phyloP scores from a whole-genome alignment of 2,329 filamentous ascomycete genomes.

The Alternaria consortialis region DNA sequence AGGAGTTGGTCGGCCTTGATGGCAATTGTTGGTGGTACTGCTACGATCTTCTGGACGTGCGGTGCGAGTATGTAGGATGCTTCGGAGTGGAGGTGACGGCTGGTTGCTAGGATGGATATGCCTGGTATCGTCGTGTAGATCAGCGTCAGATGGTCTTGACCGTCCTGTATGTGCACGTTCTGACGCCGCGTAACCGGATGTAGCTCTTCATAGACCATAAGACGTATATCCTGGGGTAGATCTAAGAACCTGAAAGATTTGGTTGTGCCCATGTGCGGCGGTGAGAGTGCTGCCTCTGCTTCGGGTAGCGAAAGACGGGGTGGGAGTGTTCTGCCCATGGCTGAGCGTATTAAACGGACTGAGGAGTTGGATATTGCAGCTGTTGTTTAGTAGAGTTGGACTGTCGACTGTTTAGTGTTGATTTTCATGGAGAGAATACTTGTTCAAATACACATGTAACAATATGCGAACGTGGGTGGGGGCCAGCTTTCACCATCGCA shows the following conservation, averaged over 20 bases:
- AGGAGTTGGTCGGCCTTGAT: neutral
- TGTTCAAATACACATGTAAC: neutral
- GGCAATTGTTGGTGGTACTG: neutral
- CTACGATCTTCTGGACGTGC: neutral
- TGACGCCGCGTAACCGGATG: neutral
- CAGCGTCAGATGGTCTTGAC: constrained; percentile 1
- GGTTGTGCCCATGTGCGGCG: fast-evolving
- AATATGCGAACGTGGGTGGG: neutral
- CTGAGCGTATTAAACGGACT: neutral
- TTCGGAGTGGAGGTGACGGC: constrained; percentile 7
- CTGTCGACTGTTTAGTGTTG: neutral
- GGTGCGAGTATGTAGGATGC: constrained; percentile 5
- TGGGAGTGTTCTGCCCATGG: neutral
- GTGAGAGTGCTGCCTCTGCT: neutral
- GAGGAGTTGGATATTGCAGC: neutral
- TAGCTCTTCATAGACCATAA: constrained; percentile 17
- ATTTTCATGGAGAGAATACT: too few species aligned
- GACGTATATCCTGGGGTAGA: constrained; percentile 16
- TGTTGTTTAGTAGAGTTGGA: neutral
- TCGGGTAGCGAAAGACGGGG: neutral
- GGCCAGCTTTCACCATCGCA: neutral
- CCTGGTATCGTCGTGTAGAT: constrained; percentile 11
- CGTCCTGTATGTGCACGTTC: neutral
- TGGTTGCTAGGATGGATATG: constrained; percentile 7
- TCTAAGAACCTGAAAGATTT: constrained; percentile 15